These are phyloP conservation scores for Leccinum olivaceopallidum DNA, from an alignment of 768 basidiomycete species.

Conservation along the genomic window DNA sequence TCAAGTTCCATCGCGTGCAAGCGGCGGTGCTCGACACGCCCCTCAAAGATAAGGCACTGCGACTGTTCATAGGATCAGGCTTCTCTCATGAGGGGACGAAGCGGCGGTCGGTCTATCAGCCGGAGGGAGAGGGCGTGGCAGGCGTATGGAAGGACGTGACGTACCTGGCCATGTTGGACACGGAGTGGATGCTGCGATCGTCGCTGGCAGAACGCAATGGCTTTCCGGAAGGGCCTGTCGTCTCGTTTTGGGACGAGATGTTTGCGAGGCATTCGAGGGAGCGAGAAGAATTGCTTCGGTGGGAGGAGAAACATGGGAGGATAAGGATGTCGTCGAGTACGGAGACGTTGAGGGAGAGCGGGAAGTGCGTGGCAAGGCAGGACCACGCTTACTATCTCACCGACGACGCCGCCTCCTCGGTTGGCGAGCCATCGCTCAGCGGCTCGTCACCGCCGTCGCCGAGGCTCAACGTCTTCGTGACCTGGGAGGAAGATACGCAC, in stretches of 20 bases:
- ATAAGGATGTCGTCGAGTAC: conserved; percentile 39
- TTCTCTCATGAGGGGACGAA: conserved; percentile 66
- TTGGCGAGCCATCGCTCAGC: conserved; percentile 15
- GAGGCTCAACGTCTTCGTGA: conserved; percentile 11
- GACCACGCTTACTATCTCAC: conserved; percentile 18
- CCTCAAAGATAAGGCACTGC: conserved; percentile 42
- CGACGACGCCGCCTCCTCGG: conserved; percentile 17
- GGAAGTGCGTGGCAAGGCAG: neutral
- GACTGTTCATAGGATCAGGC: conserved; percentile 49
- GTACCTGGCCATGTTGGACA: conserved; percentile 59
- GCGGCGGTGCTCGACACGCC: conserved; percentile 46
- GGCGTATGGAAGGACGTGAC: conserved; percentile 59
- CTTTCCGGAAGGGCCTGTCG: conserved; percentile 26
- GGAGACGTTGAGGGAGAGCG: conserved; percentile 40
- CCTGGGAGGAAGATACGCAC: conserved; percentile 11
- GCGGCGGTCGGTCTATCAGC: conserved; percentile 52
- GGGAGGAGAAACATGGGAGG: conserved; percentile 43
- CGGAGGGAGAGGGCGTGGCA: conserved; percentile 36
- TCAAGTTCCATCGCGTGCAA: conserved; percentile 37
- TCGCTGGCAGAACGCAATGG: conserved; percentile 17
- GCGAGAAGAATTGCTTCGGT: conserved; percentile 52
- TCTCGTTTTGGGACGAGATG: conserved; percentile 62
- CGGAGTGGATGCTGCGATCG: conserved; percentile 51
- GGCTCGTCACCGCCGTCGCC: conserved; percentile 27
- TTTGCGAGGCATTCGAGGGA: conserved; percentile 57